phyloP scores from a whole-genome alignment of 225 moss, liverwort and hornwort genomes.

The Thuidium tamariscinum region DNA sequence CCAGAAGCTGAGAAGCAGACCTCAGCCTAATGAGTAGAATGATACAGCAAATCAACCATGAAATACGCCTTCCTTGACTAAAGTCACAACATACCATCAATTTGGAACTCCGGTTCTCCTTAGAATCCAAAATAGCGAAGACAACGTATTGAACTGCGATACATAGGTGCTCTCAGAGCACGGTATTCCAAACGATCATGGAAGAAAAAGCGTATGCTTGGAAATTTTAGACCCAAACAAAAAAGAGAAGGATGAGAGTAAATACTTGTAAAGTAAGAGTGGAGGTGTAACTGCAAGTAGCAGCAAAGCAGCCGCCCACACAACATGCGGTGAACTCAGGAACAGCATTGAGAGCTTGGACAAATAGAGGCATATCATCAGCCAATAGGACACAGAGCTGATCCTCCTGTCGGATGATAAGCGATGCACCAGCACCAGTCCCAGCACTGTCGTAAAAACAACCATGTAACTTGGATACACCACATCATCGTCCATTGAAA shows the following conservation, averaged over 20 bases:
- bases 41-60: neutral
- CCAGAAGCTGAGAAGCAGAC: neutral
- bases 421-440: constrained; percentile 70
- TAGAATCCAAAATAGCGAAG: neutral
- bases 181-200: neutral
- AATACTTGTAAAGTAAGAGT: constrained; percentile 85
- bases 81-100: neutral
- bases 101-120: neutral
- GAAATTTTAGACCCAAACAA: neutral
- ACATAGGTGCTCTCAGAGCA: neutral
- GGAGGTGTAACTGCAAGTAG: constrained; percentile 90
- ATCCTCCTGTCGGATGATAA: constrained; percentile 68
- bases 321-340: constrained; percentile 62
- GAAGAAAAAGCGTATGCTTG: neutral
- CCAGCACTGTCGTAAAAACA: constrained; percentile 69
- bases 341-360: constrained; percentile 92
- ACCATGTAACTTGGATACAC: constrained; percentile 98
- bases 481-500: constrained; percentile 65
- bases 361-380: constrained; percentile 69
- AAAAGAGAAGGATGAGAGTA: neutral
- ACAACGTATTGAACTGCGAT: neutral
- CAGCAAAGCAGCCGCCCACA: constrained; percentile 76
- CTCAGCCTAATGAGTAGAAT: neutral
- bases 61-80: neutral
- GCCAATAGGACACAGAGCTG: constrained; percentile 74